phyloP scores from a whole-genome alignment of 306 rosid genomes.

The Dalbergia oliveri region DNA sequence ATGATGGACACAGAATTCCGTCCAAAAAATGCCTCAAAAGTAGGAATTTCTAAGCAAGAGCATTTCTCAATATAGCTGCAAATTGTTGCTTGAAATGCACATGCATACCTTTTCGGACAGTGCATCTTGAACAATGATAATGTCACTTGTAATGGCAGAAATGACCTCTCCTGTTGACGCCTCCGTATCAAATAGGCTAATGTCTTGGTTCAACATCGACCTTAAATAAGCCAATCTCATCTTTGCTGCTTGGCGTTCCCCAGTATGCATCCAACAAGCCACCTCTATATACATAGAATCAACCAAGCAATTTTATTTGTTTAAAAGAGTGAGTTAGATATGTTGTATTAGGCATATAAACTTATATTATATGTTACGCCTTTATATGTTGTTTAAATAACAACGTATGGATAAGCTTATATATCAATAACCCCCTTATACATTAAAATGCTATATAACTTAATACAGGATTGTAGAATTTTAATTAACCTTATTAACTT shows the following conservation, averaged over 20 bases:
- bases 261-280: conserved; percentile 99
- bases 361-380: too few species aligned
- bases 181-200: conserved; percentile 89
- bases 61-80: neutral
- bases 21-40: neutral
- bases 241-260: conserved; percentile 93
- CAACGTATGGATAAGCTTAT: too few species aligned
- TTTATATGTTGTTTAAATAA: too few species aligned
- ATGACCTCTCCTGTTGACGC: conserved; percentile 94
- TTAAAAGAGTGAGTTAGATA: too few species aligned
- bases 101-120: conserved; percentile 82
- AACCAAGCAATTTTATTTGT: neutral
- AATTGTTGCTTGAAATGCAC: neutral
- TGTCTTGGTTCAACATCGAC: conserved; percentile 90
- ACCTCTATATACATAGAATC: conserved; percentile 65
- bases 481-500: too few species aligned
- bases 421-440: too few species aligned
- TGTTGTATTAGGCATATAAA: too few species aligned
- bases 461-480: too few species aligned
- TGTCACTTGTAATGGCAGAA: conserved; percentile 88
- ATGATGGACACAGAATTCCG: neutral
- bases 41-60: neutral
- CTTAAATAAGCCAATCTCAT: conserved; percentile 97
- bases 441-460: too few species aligned
- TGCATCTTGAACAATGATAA: conserved; percentile 92